Evolutionary conservation across 2,329 filamentous ascomycete genomes (phyloP).

Genomic region (Chaetomium strumarium): DNA sequence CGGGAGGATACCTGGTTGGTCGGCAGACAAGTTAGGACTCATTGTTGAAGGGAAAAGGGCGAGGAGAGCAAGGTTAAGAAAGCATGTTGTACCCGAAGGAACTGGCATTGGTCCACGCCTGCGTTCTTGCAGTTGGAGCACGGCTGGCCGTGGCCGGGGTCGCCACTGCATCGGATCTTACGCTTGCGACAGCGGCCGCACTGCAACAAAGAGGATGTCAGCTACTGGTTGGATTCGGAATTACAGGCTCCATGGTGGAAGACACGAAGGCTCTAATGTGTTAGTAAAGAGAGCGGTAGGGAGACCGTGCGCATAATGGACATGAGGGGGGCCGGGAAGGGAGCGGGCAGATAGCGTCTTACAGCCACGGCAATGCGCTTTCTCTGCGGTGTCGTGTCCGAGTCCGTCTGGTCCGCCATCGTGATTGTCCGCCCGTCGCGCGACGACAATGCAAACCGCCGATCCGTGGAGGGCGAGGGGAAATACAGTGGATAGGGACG

Average conservation of each 20-base stretch:
- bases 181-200: slow-evolving; percentile 85
- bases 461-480: slow-evolving; percentile 32
- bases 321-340: neutral
- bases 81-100: slow-evolving; percentile 61
- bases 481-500: slow-evolving; percentile 36
- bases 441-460: slow-evolving; percentile 33
- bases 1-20: slow-evolving; percentile 33
- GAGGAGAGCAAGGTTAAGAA: neutral
- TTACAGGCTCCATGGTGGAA: no score
- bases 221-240: neutral
- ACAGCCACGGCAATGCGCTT: slow-evolving; percentile 57
- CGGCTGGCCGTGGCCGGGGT: slow-evolving; percentile 66
- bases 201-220: slow-evolving; percentile 40
- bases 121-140: slow-evolving; percentile 79
- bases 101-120: slow-evolving; percentile 65
- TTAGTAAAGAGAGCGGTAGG: neutral
- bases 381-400: slow-evolving; percentile 41
- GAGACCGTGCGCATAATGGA: neutral
- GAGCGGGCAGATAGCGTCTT: slow-evolving; percentile 29
- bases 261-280: no score
- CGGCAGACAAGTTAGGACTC: slow-evolving; percentile 7
- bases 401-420: slow-evolving; percentile 37
- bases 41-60: neutral
- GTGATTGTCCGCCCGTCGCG: slow-evolving; percentile 32
- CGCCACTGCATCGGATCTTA: slow-evolving; percentile 92